Evolutionary conservation across 495 filamentous ascomycete genomes (phyloP), one percentile per base, ranked within the genome.

Genomic region (Aspergillus funiculosus): DNA sequence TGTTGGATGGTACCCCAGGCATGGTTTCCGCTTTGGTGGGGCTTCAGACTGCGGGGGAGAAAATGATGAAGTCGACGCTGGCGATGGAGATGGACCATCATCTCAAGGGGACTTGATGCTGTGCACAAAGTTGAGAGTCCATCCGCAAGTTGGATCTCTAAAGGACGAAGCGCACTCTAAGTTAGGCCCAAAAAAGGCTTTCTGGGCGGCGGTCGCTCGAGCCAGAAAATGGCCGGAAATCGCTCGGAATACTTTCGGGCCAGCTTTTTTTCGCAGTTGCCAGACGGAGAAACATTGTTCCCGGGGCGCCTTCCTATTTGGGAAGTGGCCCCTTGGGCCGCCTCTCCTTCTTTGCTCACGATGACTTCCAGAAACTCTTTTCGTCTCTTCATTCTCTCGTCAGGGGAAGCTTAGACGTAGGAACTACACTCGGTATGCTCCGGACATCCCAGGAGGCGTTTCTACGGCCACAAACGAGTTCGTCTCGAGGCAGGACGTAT

Each of bases 1-100:
- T 72, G 46, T 72, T 72, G 7, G 69, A 72, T 3, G 69, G 69
- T 11, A 72, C 69, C 10, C 69, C 69, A 10, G 69, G 67, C 69
- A 72, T 72, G 17, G 39, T 54, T 40, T 37, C 34, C 35, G 42
- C 38, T 24, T 13, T 30, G 27, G 37, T 27, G n/a, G 27, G 24
- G 15, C 22, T 39, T 24, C 36, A 39, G 18, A 39, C n/a, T 39
- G 36, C 8, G 19, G 36, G 36, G 36, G 22, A n/a, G n/a, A n/a
- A n/a, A 26, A 39, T 15, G 13, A 5, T 24, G 36, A 13, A n/a
- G 13, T 34, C 11, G 30, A 15, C 30, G 14, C 1, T 34, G 13
- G 30, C 30, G 18, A 22, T n/a, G 24, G 36, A 20, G 36, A 39
- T 17, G 0, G 19, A 39, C 36, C 36, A 39, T 39, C 19, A 26